Conservation (phyloP, 768 basidiomycete genomes). For the Termitomyces sp. region DNA sequence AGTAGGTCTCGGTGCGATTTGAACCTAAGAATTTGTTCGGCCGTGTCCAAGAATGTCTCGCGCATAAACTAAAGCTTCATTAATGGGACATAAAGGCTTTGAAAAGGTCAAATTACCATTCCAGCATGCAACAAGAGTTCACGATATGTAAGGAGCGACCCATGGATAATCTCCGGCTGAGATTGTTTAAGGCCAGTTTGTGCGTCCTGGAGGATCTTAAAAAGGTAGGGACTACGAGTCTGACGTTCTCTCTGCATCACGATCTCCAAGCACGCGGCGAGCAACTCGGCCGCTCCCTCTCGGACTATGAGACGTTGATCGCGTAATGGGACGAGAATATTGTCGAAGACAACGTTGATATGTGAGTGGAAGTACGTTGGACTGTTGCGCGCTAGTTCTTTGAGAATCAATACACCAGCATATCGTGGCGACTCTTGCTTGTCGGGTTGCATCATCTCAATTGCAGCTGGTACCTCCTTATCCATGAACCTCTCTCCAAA, state of each 20-base stretch:
- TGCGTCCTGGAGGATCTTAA: conserved; percentile 85
- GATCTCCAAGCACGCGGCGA: conserved; percentile 92
- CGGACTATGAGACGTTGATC: conserved; percentile 88
- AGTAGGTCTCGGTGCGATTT: conserved; percentile 81
- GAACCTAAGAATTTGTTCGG: conserved; percentile 87
- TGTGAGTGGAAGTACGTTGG: conserved; percentile 84
- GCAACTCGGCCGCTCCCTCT: conserved; percentile 88
- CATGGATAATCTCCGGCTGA: conserved; percentile 88
- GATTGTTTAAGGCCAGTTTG: conserved; percentile 74
- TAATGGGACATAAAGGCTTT: not conserved
- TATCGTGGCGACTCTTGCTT: conserved; percentile 83
- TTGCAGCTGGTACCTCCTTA: conserved; percentile 79
- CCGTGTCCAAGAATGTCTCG: conserved; percentile 79
- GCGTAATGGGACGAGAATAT: conserved; percentile 85
- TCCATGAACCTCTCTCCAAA: conserved; percentile 91
- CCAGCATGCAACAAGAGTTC: conserved; percentile 91
- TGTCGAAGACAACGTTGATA: conserved; percentile 85
- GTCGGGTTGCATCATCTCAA: conserved; percentile 75
- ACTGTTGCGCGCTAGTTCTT: conserved; percentile 88
- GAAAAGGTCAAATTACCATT: conserved; percentile 55
- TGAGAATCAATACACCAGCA: conserved; percentile 89
- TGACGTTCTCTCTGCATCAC: conserved; percentile 70
- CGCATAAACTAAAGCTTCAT: conserved; percentile 68
- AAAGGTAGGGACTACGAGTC: conserved; percentile 57
- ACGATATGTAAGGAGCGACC: conserved; percentile 86